phyloP scores from a whole-genome alignment of 768 basidiomycete species.

The Mycena belliarum region DNA sequence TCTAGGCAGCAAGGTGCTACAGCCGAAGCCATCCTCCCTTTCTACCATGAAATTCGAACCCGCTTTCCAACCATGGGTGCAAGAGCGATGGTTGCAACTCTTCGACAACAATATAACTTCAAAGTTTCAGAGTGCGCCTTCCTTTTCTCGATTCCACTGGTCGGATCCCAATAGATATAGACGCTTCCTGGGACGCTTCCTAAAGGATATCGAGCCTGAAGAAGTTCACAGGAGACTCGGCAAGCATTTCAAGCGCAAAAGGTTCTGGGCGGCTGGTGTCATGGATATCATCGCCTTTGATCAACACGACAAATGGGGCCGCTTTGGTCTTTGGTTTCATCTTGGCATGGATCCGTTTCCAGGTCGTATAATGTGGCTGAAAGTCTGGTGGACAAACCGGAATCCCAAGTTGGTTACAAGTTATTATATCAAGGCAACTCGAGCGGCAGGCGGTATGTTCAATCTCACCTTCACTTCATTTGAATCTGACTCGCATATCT shows the following conservation, averaged over 20 bases:
- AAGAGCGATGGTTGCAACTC: conserved; percentile 13
- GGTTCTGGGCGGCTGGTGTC: conserved; percentile 41
- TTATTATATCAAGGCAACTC: conserved; percentile 36
- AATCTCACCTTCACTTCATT: not conserved
- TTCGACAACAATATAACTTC: conserved; percentile 18
- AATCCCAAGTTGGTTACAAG: conserved; percentile 34
- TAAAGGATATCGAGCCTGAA: conserved; percentile 17
- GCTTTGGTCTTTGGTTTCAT: conserved; percentile 36
- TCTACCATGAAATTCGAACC: not conserved
- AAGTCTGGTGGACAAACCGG: conserved; percentile 44
- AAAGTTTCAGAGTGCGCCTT: conserved; percentile 22
- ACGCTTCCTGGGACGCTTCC: not conserved
- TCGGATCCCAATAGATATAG: not conserved
- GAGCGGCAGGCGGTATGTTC: conserved; percentile 20
- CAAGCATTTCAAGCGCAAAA: conserved; percentile 25
- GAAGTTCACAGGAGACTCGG: conserved; percentile 20
- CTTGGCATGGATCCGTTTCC: conserved; percentile 36
- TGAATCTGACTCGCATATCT: not conserved
- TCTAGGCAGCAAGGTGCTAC: not conserved
- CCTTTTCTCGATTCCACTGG: not conserved
- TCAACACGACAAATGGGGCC: conserved; percentile 48
- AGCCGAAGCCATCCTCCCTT: not conserved
- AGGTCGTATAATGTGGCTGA: conserved; percentile 35
- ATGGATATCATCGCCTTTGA: conserved; percentile 38
- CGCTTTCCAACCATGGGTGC: conserved; percentile 25